Conservation (phyloP, 768 basidiomycete genomes). For the Rhodosporidiobolus odoratus region DNA sequence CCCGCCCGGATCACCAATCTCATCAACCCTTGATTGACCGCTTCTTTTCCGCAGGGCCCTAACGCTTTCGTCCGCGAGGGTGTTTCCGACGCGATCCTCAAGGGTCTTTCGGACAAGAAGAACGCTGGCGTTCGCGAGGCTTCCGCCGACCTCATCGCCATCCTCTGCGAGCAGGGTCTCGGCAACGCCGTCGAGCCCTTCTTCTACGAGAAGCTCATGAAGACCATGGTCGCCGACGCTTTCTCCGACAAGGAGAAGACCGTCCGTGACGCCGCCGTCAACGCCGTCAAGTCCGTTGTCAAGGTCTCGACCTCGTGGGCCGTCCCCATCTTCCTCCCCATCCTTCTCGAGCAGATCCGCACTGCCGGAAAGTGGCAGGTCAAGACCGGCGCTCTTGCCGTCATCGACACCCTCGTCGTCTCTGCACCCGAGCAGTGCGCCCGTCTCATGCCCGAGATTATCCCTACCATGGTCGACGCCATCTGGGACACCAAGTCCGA, state of each 20-base stretch:
- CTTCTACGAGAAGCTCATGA: slow-evolving; percentile 60
- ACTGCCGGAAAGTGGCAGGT: slow-evolving; percentile 79
- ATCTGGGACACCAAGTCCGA: slow-evolving; percentile 83
- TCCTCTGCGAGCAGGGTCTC: slow-evolving; percentile 55
- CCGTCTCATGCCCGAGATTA: slow-evolving; percentile 57
- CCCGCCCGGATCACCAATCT: neutral
- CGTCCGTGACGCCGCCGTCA: slow-evolving; percentile 71
- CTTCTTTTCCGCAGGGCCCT: slow-evolving; percentile 15
- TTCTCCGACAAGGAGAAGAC: slow-evolving; percentile 94
- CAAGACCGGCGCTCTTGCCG: slow-evolving; percentile 85
- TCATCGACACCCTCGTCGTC: slow-evolving; percentile 52
- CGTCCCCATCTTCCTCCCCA: slow-evolving; percentile 61
- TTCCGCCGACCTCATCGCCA: slow-evolving; percentile 70
- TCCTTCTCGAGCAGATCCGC: slow-evolving; percentile 58
- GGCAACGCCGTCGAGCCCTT: slow-evolving; percentile 68
- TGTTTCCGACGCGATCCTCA: slow-evolving; percentile 41
- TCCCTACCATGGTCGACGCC: slow-evolving; percentile 96
- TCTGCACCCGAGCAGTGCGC: slow-evolving; percentile 42
- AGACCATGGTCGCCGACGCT: slow-evolving; percentile 73
- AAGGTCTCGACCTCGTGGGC: slow-evolving; percentile 80
- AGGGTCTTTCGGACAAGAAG: slow-evolving; percentile 66
- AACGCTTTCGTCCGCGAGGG: slow-evolving; percentile 39
- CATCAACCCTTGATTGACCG: neutral
- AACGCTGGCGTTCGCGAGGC: slow-evolving; percentile 80
- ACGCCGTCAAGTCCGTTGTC: slow-evolving; percentile 73